Conservation (phyloP, 257 asterid genomes). For the Solanum ossicruentum region DNA sequence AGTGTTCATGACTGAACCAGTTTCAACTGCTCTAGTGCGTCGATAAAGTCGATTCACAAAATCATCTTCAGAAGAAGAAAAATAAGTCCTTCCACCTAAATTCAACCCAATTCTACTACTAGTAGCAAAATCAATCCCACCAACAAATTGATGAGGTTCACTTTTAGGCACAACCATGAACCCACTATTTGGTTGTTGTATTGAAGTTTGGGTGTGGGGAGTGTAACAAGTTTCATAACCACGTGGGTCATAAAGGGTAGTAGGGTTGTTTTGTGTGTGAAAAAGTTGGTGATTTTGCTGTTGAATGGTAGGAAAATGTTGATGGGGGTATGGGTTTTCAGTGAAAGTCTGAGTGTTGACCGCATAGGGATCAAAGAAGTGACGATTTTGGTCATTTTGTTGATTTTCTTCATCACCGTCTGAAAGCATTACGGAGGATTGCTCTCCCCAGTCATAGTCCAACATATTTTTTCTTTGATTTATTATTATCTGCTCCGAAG, state of each 20-base stretch:
- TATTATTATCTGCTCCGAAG: neutral
- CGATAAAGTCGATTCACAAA: conserved; percentile 98
- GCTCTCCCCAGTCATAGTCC: conserved; percentile 93
- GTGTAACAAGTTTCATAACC: conserved; percentile 22
- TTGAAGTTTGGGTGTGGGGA: conserved; percentile 14
- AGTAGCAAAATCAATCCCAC: conserved; percentile 14
- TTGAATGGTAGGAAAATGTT: conserved; percentile 21
- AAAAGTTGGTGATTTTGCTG: conserved; percentile 23
- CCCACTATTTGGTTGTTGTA: conserved; percentile 38
- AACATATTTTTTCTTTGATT: conserved; percentile 26
- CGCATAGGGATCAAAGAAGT: conserved; percentile 39
- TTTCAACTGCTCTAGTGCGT: conserved; percentile 61
- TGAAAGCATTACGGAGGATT: conserved; percentile 53
- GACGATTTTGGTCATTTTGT: conserved; percentile 40
- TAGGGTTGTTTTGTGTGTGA: conserved; percentile 12
- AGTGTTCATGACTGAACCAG: conserved; percentile 46
- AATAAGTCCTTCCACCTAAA: conserved; percentile 88
- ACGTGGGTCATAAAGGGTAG: conserved; percentile 43
- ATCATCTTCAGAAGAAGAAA: conserved; percentile 86
- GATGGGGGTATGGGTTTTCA: conserved; percentile 19
- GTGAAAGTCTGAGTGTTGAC: conserved; percentile 25
- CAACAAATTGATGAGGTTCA: conserved; percentile 40
- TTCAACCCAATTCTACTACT: conserved; percentile 56
- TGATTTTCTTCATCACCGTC: conserved; percentile 34
- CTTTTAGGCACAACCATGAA: conserved; percentile 66